Evolutionary conservation across 2,329 filamentous ascomycete genomes (phyloP).

Genomic region (Aureobasidium vineae): DNA sequence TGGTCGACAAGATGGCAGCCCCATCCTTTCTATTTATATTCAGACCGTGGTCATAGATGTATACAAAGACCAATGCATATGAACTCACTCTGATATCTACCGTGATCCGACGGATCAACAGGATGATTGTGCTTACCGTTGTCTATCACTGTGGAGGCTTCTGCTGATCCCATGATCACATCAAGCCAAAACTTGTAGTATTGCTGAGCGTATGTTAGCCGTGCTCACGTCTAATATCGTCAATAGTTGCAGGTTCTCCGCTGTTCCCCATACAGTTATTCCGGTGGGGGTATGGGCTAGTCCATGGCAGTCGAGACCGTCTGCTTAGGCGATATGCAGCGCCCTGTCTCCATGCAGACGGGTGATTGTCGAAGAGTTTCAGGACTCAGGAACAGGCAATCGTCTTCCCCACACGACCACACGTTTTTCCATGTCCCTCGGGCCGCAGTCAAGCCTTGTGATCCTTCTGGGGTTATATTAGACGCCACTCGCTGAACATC

Average conservation of each 20-base stretch:
- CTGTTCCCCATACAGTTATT: neutral
- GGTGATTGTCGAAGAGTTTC: conserved; percentile 9
- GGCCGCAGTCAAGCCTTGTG: conserved; percentile 19
- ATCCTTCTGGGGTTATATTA: neutral
- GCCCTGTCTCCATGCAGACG: neutral
- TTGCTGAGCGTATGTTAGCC: neutral
- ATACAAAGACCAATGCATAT: neutral
- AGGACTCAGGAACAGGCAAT: conserved; percentile 16
- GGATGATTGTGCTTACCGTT: conserved; percentile 13
- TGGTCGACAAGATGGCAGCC: neutral
- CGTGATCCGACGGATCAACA: neutral
- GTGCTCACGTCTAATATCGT: neutral
- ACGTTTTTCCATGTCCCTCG: conserved; percentile 18
- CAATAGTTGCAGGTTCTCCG: neutral
- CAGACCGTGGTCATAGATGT: neutral
- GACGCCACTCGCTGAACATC: neutral
- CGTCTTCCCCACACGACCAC: conserved; percentile 8
- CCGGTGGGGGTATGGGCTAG: neutral
- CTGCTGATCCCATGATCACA: neutral
- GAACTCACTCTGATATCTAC: neutral
- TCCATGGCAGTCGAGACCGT: neutral
- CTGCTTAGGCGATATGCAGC: neutral
- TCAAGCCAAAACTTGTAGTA: neutral
- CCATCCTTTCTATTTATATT: conserved; percentile 6
- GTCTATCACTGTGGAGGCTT: neutral